Percentiles rank a stretch among this genome's conserved stretches.
Evolutionary conservation across 805 yeast species (phyloP).

Genomic region (Zygotorulaspora chibaensis): DNA sequence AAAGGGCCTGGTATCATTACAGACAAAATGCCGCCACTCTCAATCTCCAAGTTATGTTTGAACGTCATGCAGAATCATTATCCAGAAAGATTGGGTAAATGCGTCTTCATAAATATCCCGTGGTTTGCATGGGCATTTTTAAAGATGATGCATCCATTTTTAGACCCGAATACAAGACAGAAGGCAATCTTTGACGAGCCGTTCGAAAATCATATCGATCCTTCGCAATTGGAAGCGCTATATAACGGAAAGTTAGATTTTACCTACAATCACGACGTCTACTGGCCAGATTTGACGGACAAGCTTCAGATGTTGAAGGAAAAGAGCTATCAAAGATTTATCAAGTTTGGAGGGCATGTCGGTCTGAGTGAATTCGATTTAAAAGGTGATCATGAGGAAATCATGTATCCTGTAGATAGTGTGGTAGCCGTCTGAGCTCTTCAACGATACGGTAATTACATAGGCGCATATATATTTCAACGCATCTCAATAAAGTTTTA

Average conservation of each 20-base stretch:
- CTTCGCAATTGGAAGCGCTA: conserved; percentile 46
- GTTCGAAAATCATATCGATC: conserved; percentile 50
- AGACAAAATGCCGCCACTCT: conserved; percentile 46
- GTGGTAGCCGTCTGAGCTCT: no score
- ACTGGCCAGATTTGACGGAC: conserved; percentile 49
- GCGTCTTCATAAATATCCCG: conserved; percentile 52
- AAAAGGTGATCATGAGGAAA: conserved; percentile 33
- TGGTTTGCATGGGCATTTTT: conserved; percentile 55
- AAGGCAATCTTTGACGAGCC: conserved; percentile 57
- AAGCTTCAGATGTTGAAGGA: conserved; percentile 40
- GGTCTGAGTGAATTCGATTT: conserved; percentile 55
- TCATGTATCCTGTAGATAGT: conserved; percentile 23
- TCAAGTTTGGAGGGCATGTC: conserved; percentile 42
- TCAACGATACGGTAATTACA: no score
- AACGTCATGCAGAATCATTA: conserved; percentile 54
- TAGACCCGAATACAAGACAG: conserved; percentile 55
- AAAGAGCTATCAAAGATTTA: conserved; percentile 38
- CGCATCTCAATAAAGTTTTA: no score
- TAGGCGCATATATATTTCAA: no score
- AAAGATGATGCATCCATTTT: conserved; percentile 52
- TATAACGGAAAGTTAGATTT: conserved; percentile 48
- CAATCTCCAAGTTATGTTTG: conserved; percentile 46
- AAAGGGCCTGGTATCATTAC: conserved; percentile 34
- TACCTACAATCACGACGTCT: conserved; percentile 47
- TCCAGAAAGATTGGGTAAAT: conserved; percentile 55